Conservation (phyloP, 768 basidiomycete genomes). For the Lepiota subincarnata region DNA sequence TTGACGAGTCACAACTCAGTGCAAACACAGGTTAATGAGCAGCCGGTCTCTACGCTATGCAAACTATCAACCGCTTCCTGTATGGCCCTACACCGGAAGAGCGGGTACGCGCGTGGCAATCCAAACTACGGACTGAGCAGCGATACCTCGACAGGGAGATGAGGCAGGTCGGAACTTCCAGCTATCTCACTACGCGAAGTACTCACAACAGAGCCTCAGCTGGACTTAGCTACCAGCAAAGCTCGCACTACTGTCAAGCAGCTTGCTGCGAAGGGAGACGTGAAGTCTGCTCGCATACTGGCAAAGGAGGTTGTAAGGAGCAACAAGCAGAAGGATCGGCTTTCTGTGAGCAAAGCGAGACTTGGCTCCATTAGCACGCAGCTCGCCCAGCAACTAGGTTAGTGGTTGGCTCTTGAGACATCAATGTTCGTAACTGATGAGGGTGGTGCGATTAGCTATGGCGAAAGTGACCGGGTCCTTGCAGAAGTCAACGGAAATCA, state of each 20-base stretch:
- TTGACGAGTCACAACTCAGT: conserved; percentile 8
- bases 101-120: conserved; percentile 87
- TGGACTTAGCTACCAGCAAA: conserved; percentile 80
- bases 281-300: conserved; percentile 88
- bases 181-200: conserved; percentile 16
- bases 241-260: conserved; percentile 80
- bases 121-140: conserved; percentile 76
- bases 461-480: conserved; percentile 95
- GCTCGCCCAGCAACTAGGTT: conserved; percentile 88
- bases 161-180: conserved; percentile 69
- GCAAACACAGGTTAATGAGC: conserved; percentile 10
- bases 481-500: conserved; percentile 97
- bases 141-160: conserved; percentile 90
- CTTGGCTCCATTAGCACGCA: conserved; percentile 89
- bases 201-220: conserved; percentile 37
- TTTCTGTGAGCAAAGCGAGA: conserved; percentile 90
- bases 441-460: conserved; percentile 58
- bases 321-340: conserved; percentile 88
- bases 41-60: conserved; percentile 41
- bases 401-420: conserved; percentile 22
- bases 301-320: conserved; percentile 94
- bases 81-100: conserved; percentile 98
- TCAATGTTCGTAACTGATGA: conserved; percentile 3
- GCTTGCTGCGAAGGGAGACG: conserved; percentile 86
- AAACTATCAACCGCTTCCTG: conserved; percentile 85